Base-by-base conservation (phyloP, 179 eudicot species). In the Spinacia oleracea region DNA sequence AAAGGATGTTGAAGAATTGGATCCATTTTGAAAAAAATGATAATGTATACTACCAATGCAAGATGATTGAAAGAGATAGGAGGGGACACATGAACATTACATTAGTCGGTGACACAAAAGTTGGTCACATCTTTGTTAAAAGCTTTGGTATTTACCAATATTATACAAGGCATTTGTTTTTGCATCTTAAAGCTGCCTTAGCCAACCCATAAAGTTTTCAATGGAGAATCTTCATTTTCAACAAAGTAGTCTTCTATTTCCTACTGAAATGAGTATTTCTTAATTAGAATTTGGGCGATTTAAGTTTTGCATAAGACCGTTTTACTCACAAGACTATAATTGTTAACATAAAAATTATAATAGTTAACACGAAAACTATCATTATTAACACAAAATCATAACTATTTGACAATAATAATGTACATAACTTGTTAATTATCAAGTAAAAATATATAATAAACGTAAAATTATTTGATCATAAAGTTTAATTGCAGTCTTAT, bases 31-130 rank as follows among this genome's bases (percentile, higher is more conserved):
- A 76, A 67, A 43, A 68, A 56, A 35, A 9, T 12, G 20, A 12
- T 6, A 27, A 38, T 12, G 18, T 32, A 55, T 20, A 25, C 35
- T 32, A 35, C 42, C 74, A 56, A 58, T 68, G 55, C 60, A 75
- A 46, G 79, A 78, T 55, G 29, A 82, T 27, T 73, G 75, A 74
- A 45, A 68, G 74, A 29, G 83, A 80, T 21, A 40, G 46, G 58
- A 34, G 78, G 79, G 45, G 72, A 70, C 70, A 78, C 62, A 38
- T 32, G 23, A 80, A 29, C 18, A 70, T 20, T 23, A 29, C 18
- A 70, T 20, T 23, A 78, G 70, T 78, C 79, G 65, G 76, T 74
- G 84, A 82, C 76, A 82, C 75, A 45, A 82, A 82, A 78, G 81
- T 66, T 58, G 29, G 76, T 77, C 80, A 50, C 72, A 69, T 74